Percentiles rank a stretch among this genome's conserved stretches.
These are phyloP conservation scores for Suillus variegatus DNA, from an alignment of 768 basidiomycete genomes.

Conservation along the genomic window DNA sequence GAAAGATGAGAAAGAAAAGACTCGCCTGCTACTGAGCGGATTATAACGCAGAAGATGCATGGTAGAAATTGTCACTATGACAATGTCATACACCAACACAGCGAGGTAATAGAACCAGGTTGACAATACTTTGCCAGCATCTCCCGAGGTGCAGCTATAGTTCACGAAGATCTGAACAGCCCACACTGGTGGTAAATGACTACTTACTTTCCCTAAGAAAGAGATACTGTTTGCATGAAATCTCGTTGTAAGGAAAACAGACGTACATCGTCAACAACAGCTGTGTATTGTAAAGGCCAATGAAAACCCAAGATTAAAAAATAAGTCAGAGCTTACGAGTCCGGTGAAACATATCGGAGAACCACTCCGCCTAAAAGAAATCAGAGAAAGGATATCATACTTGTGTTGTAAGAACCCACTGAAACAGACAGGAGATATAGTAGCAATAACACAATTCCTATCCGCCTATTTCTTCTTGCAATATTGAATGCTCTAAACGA, in stretches of 20 bases:
- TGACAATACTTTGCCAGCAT: slow-evolving; percentile 30
- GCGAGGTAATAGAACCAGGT: slow-evolving; percentile 63
- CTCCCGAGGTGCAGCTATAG: slow-evolving; percentile 50
- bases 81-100: slow-evolving; percentile 58
- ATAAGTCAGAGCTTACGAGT: slow-evolving; percentile 41
- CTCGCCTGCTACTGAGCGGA: slow-evolving; percentile 27
- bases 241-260: not conserved
- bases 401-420: slow-evolving; percentile 37
- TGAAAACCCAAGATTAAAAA: slow-evolving; percentile 6
- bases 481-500: slow-evolving; percentile 55
- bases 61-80: slow-evolving; percentile 51
- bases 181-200: not conserved
- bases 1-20: not conserved
- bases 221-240: slow-evolving; percentile 5
- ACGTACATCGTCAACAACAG: slow-evolving; percentile 24
- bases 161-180: not conserved
- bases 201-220: slow-evolving; percentile 38
- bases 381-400: not conserved
- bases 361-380: slow-evolving; percentile 52
- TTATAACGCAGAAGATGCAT: slow-evolving; percentile 52
- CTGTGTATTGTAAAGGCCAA: slow-evolving; percentile 20
- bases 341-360: slow-evolving; percentile 53
- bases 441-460: slow-evolving; percentile 41
- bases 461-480: slow-evolving; percentile 43
- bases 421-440: slow-evolving; percentile 42